Conservation (phyloP, 75 land plant species). For the Cunninghamia lanceolata region DNA sequence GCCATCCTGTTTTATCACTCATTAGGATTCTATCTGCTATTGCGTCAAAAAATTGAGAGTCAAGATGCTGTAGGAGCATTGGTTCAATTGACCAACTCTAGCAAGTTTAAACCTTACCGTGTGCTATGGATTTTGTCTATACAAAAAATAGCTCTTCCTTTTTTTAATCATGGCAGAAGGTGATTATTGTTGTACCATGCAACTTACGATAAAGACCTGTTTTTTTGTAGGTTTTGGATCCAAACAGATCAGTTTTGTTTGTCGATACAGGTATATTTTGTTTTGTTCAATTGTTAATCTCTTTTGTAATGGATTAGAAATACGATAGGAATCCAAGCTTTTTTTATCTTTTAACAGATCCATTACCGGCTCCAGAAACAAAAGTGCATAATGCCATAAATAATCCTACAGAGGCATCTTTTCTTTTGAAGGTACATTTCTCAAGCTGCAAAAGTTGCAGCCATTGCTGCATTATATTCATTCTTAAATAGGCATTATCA, state of each 20-base stretch:
- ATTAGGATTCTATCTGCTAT: neutral
- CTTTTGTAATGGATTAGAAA: neutral
- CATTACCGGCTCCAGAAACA: slow-evolving; percentile 48
- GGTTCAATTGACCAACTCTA: neutral
- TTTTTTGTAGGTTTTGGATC: slow-evolving; percentile 62
- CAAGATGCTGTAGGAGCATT: neutral
- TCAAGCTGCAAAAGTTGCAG: neutral
- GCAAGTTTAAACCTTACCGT: neutral
- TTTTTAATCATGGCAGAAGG: neutral
- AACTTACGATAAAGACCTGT: neutral
- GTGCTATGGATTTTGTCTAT: neutral
- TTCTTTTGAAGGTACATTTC: slow-evolving; percentile 45
- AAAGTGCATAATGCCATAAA: slow-evolving; percentile 44
- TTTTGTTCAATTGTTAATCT: neutral
- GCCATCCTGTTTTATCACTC: neutral
- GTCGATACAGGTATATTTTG: slow-evolving; percentile 55
- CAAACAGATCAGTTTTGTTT: slow-evolving; percentile 53
- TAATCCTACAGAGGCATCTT: slow-evolving; percentile 57
- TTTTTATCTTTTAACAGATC: slow-evolving; percentile 27
- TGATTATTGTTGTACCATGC: neutral
- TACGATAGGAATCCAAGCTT: neutral
- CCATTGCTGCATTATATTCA: neutral
- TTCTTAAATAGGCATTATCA: neutral
- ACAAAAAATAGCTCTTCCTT: neutral
- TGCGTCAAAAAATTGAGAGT: neutral